These are phyloP conservation scores for Plectosphaerella cucumerina DNA, from an alignment of 2,329 filamentous ascomycete species.

Conservation along the genomic window DNA sequence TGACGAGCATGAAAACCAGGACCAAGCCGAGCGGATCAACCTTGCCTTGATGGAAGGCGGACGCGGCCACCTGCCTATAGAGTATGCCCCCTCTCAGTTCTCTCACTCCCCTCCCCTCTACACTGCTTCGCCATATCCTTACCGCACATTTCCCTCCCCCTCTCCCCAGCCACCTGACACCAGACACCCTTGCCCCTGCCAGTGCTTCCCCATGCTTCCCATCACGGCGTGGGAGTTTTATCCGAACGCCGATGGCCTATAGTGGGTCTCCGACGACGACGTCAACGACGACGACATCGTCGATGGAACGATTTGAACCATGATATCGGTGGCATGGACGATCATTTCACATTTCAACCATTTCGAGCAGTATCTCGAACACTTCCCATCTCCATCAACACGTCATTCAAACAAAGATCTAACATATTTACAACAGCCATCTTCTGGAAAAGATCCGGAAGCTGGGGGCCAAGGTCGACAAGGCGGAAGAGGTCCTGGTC, in stretches of 20 bases:
- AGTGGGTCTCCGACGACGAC: too few species aligned
- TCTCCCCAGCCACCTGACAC: neutral
- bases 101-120: constrained; percentile 17
- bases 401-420: constrained; percentile 22
- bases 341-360: too few species aligned
- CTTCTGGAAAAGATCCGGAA: constrained; percentile 52
- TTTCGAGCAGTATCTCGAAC: too few species aligned
- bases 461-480: constrained; percentile 33
- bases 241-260: too few species aligned
- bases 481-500: constrained; percentile 23
- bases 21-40: constrained; percentile 44
- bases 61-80: constrained; percentile 50
- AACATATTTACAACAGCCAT: constrained; percentile 32
- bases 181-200: neutral
- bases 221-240: too few species aligned
- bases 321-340: too few species aligned
- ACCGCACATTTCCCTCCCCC: constrained; percentile 16
- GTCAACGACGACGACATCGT: too few species aligned
- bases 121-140: constrained; percentile 15
- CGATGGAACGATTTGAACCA: too few species aligned
- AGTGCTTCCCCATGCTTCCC: too few species aligned
- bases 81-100: constrained; percentile 39
- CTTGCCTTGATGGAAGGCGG: constrained; percentile 54
- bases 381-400: constrained; percentile 16
- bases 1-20: constrained; percentile 46